Evolutionary conservation across 306 rosid species (phyloP).

Genomic region (Quercus mongolica): DNA sequence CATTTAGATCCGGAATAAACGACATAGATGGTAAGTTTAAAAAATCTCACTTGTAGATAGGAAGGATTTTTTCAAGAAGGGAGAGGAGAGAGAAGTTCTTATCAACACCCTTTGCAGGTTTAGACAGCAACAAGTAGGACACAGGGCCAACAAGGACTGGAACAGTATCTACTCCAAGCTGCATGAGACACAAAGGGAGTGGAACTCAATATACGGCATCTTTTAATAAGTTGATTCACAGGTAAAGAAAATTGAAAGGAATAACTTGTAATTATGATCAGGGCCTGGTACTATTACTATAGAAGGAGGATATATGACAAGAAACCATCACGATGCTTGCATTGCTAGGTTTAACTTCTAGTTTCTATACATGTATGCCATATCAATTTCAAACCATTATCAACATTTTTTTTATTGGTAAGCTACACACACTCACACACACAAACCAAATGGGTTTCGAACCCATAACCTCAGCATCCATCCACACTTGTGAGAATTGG

Average conservation of each 20-base stretch:
- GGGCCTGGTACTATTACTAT: not conserved
- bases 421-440: no score
- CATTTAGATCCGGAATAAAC: not conserved
- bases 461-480: no score
- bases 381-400: no score
- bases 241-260: not conserved
- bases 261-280: not conserved
- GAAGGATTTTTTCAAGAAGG: constrained; percentile 65
- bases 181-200: constrained; percentile 22
- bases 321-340: not conserved
- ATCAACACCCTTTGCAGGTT: constrained; percentile 85
- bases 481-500: no score
- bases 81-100: constrained; percentile 78
- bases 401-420: no score
- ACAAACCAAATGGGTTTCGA: no score
- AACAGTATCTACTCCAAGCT: constrained; percentile 81
- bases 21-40: not conserved
- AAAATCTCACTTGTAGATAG: constrained; percentile 71
- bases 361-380: not conserved
- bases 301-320: not conserved
- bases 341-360: not conserved
- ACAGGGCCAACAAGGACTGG: constrained; percentile 91
- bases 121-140: constrained; percentile 83
- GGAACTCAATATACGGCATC: not conserved
- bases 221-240: not conserved